These are phyloP conservation scores for Alopecurus myosuroides DNA, from an alignment of 176 grass and related monocot species.

Conservation along the genomic window DNA sequence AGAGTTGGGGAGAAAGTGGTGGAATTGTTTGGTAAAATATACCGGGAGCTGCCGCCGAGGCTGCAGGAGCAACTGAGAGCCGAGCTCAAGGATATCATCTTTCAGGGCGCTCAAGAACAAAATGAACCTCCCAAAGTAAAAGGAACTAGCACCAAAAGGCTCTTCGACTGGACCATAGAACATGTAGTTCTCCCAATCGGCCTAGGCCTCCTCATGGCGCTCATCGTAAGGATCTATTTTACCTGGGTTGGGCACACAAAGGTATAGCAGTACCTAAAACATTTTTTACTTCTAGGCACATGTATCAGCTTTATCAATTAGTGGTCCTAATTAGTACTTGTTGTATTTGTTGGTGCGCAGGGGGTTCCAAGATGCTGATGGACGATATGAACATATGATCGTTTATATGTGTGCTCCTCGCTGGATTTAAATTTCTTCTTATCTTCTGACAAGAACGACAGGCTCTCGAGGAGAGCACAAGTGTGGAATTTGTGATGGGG, in stretches of 20 bases:
- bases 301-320: too few species aligned
- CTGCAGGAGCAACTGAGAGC: neutral
- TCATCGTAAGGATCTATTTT: neutral
- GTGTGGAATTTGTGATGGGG: neutral
- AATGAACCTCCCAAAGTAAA: neutral
- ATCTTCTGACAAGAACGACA: neutral
- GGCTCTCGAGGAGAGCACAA: neutral
- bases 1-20: neutral
- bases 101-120: neutral
- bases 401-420: neutral
- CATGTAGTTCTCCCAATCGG: neutral
- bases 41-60: neutral
- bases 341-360: too few species aligned
- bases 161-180: neutral
- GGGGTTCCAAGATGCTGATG: too few species aligned
- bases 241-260: too few species aligned
- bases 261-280: too few species aligned
- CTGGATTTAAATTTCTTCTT: neutral
- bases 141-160: too few species aligned
- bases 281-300: too few species aligned
- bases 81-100: neutral
- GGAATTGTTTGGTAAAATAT: neutral
- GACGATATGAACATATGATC: too few species aligned
- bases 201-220: neutral
- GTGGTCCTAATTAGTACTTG: too few species aligned